These are phyloP conservation scores for Vitis rotundifolia DNA, from an alignment of 164 flowering plant genomes.

Conservation along the genomic window DNA sequence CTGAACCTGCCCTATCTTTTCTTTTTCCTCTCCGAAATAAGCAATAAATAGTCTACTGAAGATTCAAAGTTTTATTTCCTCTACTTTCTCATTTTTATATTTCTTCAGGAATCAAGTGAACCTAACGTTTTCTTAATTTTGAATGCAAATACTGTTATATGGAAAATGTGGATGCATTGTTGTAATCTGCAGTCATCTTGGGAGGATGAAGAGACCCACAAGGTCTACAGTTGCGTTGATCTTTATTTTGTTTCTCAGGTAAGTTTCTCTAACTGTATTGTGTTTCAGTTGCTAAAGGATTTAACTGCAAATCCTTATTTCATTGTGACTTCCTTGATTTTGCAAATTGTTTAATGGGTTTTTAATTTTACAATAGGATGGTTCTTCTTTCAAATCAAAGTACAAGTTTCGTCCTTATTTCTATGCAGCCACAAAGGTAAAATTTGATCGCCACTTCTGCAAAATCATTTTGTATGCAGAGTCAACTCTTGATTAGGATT, in stretches of 20 bases:
- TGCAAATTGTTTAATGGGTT: background rate
- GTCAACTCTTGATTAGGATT: too few relatives aligned
- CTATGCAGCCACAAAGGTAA: constrained; percentile 70
- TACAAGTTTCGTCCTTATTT: constrained; percentile 79
- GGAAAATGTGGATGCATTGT: background rate
- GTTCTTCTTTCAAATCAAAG: constrained; percentile 63
- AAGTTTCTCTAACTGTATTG: background rate
- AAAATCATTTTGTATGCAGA: background rate
- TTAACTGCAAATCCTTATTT: background rate
- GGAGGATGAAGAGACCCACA: constrained; percentile 74
- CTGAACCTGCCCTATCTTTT: too few relatives aligned
- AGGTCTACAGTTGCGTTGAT: constrained; percentile 80
- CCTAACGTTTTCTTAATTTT: background rate
- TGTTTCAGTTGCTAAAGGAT: background rate
- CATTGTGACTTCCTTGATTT: background rate
- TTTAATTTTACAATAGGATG: constrained; percentile 44
- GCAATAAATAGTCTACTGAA: too few relatives aligned
- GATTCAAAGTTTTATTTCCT: too few relatives aligned
- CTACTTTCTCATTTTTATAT: too few relatives aligned
- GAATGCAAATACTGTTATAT: too few relatives aligned
- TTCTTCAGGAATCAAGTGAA: too few relatives aligned
- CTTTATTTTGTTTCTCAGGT: constrained; percentile 97
- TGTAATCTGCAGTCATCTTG: constrained; percentile 66
- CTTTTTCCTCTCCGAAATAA: too few relatives aligned
- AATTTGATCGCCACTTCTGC: too few relatives aligned